Evolutionary conservation across 139 green algal genomes (phyloP).

Genomic region (Desmodesmus armatus): DNA sequence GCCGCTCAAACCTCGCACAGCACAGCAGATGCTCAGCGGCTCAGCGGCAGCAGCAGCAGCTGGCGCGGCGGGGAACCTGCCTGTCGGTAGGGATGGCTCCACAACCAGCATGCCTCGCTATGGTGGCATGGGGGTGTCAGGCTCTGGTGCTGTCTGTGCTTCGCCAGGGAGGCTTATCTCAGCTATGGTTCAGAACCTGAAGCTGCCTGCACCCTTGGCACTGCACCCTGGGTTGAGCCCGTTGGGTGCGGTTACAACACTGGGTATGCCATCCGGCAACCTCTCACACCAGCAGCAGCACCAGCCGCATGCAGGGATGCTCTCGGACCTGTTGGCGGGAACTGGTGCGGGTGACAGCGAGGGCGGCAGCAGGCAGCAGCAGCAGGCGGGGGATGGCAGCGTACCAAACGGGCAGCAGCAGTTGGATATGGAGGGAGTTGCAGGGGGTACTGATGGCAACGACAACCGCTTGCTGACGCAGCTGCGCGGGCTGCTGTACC

Average conservation of each 20-base stretch:
- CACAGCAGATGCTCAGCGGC: background rate
- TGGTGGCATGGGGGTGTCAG: background rate
- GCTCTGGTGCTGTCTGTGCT: slow-evolving; percentile 1
- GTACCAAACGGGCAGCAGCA: background rate
- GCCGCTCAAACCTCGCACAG: background rate
- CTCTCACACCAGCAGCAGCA: background rate
- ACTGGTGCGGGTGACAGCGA: background rate
- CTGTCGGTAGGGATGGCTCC: too few relatives aligned
- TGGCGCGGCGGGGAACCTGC: background rate
- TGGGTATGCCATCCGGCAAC: too few relatives aligned
- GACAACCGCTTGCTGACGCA: slow-evolving; percentile 15
- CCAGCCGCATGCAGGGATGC: slow-evolving; percentile 6
- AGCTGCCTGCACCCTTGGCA: background rate
- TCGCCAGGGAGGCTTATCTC: slow-evolving; percentile 14
- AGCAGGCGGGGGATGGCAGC: background rate
- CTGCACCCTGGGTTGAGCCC: too few relatives aligned
- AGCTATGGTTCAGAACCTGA: slow-evolving; percentile 19
- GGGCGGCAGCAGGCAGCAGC: background rate
- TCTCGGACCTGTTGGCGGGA: background rate
- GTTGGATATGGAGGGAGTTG: background rate
- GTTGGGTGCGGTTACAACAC: background rate
- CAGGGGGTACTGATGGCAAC: background rate
- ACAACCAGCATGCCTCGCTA: too few relatives aligned
- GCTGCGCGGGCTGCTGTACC: slow-evolving; percentile 5
- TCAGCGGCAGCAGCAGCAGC: background rate